Evolutionary conservation across 805 yeast genomes (phyloP).

Genomic region (Lipomyces chichibuensis): DNA sequence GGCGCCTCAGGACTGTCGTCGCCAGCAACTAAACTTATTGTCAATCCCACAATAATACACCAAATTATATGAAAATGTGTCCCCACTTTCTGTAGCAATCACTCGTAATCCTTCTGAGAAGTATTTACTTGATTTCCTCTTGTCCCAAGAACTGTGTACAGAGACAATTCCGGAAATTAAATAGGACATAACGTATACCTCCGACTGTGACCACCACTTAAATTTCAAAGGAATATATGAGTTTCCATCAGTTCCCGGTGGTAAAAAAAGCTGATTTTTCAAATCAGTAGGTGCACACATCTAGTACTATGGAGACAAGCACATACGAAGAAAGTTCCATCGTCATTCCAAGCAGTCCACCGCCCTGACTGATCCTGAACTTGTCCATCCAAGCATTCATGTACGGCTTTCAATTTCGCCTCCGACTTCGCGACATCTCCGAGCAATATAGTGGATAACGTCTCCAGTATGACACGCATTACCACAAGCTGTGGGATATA

Average conservation of each 20-base stretch:
- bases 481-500: conserved; percentile 30
- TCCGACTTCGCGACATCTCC: conserved; percentile 11
- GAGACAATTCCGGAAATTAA: conserved; percentile 22
- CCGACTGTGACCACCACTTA: conserved; percentile 30
- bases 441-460: not conserved
- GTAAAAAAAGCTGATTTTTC: conserved; percentile 14
- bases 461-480: conserved; percentile 24
- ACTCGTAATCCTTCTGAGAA: conserved; percentile 18
- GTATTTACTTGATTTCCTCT: conserved; percentile 10
- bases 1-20: conserved; percentile 4
- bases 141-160: conserved; percentile 13
- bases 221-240: conserved; percentile 20
- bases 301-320: not conserved
- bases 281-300: not conserved
- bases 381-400: conserved; percentile 21
- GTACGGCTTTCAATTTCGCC: conserved; percentile 13
- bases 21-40: not conserved
- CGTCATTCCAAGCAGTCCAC: conserved; percentile 29
- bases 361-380: conserved; percentile 12
- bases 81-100: conserved; percentile 14
- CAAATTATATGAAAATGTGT: not conserved
- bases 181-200: conserved; percentile 22
- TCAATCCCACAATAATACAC: not conserved
- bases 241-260: conserved; percentile 10
- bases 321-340: conserved; percentile 21